Conservation (phyloP, 176 grass and related monocot genomes). For the Raddia distichophylla region DNA sequence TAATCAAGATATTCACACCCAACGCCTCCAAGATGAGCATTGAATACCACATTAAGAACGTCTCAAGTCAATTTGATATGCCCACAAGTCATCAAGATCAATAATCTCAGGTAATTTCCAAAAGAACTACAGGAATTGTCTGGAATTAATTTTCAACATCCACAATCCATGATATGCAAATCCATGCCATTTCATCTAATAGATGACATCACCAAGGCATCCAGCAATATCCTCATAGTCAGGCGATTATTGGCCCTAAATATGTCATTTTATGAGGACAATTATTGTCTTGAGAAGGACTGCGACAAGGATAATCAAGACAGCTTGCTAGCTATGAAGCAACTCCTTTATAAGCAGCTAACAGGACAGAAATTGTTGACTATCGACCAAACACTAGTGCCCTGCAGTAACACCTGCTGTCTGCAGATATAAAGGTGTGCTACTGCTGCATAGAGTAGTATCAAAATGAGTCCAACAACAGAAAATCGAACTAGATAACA, state of each 20-base stretch:
- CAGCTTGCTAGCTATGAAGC: not conserved
- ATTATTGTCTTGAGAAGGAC: not conserved
- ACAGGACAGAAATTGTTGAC: slow-evolving; percentile 8
- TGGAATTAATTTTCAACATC: not conserved
- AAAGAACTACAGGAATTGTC: not conserved
- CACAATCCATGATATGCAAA: slow-evolving; percentile 5
- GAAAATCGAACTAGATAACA: not conserved
- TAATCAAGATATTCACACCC: slow-evolving; percentile 20
- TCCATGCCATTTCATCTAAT: slow-evolving; percentile 1
- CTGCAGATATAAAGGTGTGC: slow-evolving; percentile 18
- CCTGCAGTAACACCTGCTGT: slow-evolving; percentile 6
- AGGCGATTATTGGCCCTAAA: slow-evolving; percentile 16
- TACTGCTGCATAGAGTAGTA: slow-evolving; percentile 13
- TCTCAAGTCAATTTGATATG: not conserved
- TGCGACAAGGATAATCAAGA: not conserved
- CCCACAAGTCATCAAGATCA: slow-evolving; percentile 14
- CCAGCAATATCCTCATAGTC: slow-evolving; percentile 17
- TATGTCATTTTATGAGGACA: slow-evolving; percentile 11
- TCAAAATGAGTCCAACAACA: not conserved
- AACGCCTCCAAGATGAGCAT: not conserved
- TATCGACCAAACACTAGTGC: slow-evolving; percentile 13
- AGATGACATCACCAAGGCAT: slow-evolving; percentile 14
- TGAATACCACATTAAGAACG: not conserved
- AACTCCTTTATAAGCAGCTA: not conserved
- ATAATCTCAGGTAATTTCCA: not conserved